Evolutionary conservation across 257 asterid species (phyloP), one percentile per base, ranked within the genome.

Genomic region (Perilla frutescens): DNA sequence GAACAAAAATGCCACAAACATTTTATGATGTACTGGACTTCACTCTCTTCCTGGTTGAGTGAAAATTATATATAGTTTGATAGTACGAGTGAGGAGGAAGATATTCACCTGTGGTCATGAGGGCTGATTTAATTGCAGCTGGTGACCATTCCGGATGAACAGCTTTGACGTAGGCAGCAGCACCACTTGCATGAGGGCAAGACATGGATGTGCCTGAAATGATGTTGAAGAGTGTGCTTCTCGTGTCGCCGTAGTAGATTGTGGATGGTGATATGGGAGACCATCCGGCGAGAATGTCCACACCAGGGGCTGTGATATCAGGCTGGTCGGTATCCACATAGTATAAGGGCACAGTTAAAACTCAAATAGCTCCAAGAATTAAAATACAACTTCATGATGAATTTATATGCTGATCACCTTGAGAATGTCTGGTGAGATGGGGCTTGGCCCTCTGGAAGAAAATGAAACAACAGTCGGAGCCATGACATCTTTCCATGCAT

Each of bases 251-350:
- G 1, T 77, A 7, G 62, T 53, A 77, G 20, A 58, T 45, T 2
- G 83, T 66, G 3, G 85, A 58, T 4, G 89, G 78, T 9, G 89
- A 55, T 10, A 72, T 1, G 0, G 87, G 87, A 13, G 87, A 85
- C 89, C 89, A 85, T 11, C 84, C 89, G 6, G 89, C 89, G 1
- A 85, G 87, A 76, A 85, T 85, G 73, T 85, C 87, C 71, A 85
- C 87, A 7, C 89, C 89, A 3, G 89, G 87, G 44, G 89, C 87
- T 2, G 85, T 80, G 59, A 85, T 68, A 62, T 85, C 87, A 57
- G 89, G 89, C 89, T 84, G 79, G 49, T 11, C 81, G 77, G 49
- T 11, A 36, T 29, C 5, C 4, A 32, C 45, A 32, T 45, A 2
- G 26, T 10, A 12, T 14, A 40, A 13, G 54, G 54, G 4, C 29